A percentile compares a stretch with the other conserved stretches of the same genome.
Evolutionary conservation across 192 early-diverging fungal genomes (phyloP).

Genomic region (Entomortierella chlamydospora): DNA sequence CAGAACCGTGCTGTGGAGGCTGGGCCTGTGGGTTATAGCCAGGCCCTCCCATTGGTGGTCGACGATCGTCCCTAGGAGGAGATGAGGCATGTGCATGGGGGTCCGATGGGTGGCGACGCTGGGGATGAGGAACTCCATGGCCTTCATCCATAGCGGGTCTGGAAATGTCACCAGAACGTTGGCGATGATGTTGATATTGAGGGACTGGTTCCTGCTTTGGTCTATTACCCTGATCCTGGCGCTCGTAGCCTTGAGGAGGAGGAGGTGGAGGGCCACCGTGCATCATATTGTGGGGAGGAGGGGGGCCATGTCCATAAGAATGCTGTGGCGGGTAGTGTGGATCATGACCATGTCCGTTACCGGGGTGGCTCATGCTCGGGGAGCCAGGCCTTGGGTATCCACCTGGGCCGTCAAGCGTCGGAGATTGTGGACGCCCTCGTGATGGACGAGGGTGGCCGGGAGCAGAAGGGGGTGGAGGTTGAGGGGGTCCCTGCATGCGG

Average conservation of each 20-base stretch:
- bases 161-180: conserved; percentile 28
- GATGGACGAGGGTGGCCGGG: conserved; percentile 12
- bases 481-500: conserved; percentile 23
- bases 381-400: conserved; percentile 24
- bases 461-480: conserved; percentile 6
- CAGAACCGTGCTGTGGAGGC: conserved; percentile 14
- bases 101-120: conserved; percentile 22
- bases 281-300: conserved; percentile 24
- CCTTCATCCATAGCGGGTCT: conserved; percentile 32
- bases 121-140: conserved; percentile 3
- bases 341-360: conserved; percentile 31
- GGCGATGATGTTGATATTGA: conserved; percentile 46
- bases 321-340: conserved; percentile 32
- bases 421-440: conserved; percentile 19
- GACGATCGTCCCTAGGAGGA: conserved; percentile 45
- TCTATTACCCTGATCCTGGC: conserved; percentile 24
- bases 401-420: conserved; percentile 25
- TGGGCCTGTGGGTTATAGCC: background rate
- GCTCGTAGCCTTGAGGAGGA: conserved; percentile 31
- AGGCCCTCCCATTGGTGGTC: conserved; percentile 3
- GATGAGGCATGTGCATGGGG: conserved; percentile 33
- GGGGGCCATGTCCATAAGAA: conserved; percentile 34
- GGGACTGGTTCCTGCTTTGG: conserved; percentile 31
- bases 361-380: conserved; percentile 32
- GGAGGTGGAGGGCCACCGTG: conserved; percentile 13